Base-by-base conservation (phyloP, 1,139 yeast species). In the Candida sp. region DNA sequence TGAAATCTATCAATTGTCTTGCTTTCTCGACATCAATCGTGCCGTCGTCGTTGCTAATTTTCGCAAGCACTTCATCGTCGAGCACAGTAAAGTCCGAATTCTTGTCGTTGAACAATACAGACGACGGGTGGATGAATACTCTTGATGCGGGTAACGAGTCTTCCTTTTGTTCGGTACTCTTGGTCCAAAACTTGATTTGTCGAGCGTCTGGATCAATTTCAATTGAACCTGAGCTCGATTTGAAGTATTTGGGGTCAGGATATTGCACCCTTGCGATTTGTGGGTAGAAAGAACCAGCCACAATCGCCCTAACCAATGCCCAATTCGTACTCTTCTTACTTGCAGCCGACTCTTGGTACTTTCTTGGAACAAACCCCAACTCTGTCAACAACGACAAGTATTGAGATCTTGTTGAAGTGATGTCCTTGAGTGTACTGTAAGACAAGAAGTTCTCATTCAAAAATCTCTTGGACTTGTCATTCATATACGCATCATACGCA, bases 221-320 rank as follows among this genome's bases (percentile, higher is more conserved):
- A 45, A 94, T 78, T 0, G 98, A 81, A 33, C 99, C 99, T 2
- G 85, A 80, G 32, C 86, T 73, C 1, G 91, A 84, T 43, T 85
- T 81, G 48, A 85, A 74, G 63, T 74, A 94, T 60, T 88, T 90
- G 6, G 93, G 84, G 56, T 90, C 92, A 0, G 98, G 98, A 33
- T 84, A 73, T 58, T 88, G 91, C 3, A 91, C 90, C 54, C 92
- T 78, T 0, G 96, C 92, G 37, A 91, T 74, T 49, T 89, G 88
- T 0, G 98, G 98, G 59, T 87, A 88, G 60, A 86, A 83, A 0
- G 97, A 80, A 3, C 96, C 96, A 0, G 96, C 85, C 26, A 92
- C 70, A 1, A 93, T 77, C 0, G 96, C 83, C 37, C 85, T 76
- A 3, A 91, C 62, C 2, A 92, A 72, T 4, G 78, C 67, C 40